These are phyloP conservation scores for Erodium trifolium DNA, from an alignment of 441 rosid species.

Conservation along the genomic window DNA sequence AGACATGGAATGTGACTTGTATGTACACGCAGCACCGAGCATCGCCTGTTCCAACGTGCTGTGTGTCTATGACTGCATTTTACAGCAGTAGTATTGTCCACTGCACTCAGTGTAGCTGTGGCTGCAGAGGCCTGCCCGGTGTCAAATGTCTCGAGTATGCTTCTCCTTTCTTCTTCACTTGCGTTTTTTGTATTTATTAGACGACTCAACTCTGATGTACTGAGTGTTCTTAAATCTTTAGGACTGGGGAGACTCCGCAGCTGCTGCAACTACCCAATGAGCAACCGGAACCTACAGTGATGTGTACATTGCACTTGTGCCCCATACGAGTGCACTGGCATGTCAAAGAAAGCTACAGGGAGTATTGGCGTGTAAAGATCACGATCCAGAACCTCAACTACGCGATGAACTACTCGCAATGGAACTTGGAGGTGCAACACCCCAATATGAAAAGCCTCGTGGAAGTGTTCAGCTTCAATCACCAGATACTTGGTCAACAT, in stretches of 20 bases:
- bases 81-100: constrained; percentile 52
- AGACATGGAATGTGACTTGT: constrained; percentile 81
- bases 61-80: constrained; percentile 64
- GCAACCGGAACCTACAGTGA: not conserved
- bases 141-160: constrained; percentile 14
- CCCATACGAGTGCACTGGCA: constrained; percentile 94
- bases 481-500: constrained; percentile 54
- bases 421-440: constrained; percentile 88
- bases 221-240: not conserved
- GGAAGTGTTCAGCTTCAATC: constrained; percentile 80
- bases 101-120: constrained; percentile 60
- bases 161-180: not conserved
- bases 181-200: too few relatives aligned
- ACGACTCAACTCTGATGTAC: not conserved
- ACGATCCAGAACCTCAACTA: constrained; percentile 81
- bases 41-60: constrained; percentile 55
- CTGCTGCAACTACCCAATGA: constrained; percentile 11
- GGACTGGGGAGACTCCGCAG: not conserved
- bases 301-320: constrained; percentile 87
- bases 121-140: constrained; percentile 62
- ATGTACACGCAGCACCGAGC: constrained; percentile 61
- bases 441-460: constrained; percentile 84
- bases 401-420: constrained; percentile 71
- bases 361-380: constrained; percentile 83
- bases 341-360: constrained; percentile 69